Conservation (phyloP, 2,329 filamentous ascomycete species). For the Pezicula carpinea region DNA sequence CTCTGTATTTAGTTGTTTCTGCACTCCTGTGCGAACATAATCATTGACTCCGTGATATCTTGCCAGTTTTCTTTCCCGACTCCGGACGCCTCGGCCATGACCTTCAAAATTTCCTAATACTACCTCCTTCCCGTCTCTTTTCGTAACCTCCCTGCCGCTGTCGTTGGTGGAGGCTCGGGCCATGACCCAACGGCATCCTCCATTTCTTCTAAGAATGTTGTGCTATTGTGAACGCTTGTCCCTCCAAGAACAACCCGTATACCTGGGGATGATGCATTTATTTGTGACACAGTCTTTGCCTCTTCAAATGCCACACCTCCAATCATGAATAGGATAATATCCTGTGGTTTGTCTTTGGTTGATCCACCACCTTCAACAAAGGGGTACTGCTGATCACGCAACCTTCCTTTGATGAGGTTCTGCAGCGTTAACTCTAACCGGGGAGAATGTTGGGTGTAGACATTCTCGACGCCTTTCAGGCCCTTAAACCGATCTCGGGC, state of each 20-base stretch:
- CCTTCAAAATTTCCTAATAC: constrained; percentile 1
- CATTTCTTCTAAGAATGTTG: constrained; percentile 84
- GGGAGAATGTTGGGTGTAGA: constrained; percentile 96
- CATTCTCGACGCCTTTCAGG: constrained; percentile 95
- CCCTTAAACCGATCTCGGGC: constrained; percentile 88
- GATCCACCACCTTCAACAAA: constrained; percentile 86
- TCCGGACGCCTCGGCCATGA: too few species aligned
- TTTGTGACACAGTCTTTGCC: constrained; percentile 89
- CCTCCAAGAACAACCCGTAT: constrained; percentile 85
- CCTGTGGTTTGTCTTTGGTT: constrained; percentile 92
- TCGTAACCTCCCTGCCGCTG: constrained; percentile 28
- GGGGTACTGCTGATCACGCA: constrained; percentile 84
- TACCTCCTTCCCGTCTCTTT: constrained; percentile 28
- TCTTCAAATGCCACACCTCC: constrained; percentile 96
- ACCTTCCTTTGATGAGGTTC: constrained; percentile 84
- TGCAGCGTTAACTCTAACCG: constrained; percentile 82
- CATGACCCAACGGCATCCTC: constrained; percentile 83
- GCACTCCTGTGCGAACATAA: too few species aligned
- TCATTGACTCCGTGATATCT: too few species aligned
- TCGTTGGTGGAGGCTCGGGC: constrained; percentile 57
- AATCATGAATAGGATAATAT: constrained; percentile 91
- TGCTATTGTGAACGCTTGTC: constrained; percentile 83
- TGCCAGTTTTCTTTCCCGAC: too few species aligned
- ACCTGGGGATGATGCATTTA: constrained; percentile 87
- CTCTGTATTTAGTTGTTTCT: too few species aligned